Evolutionary conservation across 2,329 filamentous ascomycete species (phyloP), one percentile per base, ranked within the genome.

Genomic region (Colletotrichum nymphaeae): DNA sequence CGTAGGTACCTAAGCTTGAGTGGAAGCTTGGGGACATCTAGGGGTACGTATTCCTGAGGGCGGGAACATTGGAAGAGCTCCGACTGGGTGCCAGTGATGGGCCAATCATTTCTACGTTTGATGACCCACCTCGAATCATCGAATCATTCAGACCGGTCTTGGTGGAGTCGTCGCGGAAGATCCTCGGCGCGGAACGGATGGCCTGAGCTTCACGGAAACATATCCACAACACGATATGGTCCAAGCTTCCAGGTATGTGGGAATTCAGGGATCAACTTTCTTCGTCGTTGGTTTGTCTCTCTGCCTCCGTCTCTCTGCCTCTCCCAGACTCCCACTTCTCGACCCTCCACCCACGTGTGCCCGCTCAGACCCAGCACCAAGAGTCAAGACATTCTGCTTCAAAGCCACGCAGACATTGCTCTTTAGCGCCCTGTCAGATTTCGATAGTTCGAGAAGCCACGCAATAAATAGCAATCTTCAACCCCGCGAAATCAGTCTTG

Each of bases 381-480:
- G 1, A 42, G 14, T 42, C 42, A 49, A 8, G 12, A 60, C 26
- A 55, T 49, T 49, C 42, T 69, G 42, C 32, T 24, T 35, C 42
- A 11, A 22, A 63, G 42, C 22, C 49, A 46, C 30, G 24, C 37
- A 53, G 57, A 24, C 52, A 63, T 16, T 28, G 16, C 35, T 53
- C 37, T 22, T 19, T 60, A 73, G 59, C 60, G 58, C 24, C 60
- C 63, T 28, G 55, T 65, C 59, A 65, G 35, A 30, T 32, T 37
- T 42, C 70, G 32, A 60, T 73, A 59, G 55, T 63, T 32, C 19
- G 26, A n/a, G 37, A 42, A 60, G 59, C 59, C 67, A 49, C 55
- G 35, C 42, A 37, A 55, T n/a, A 32, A 9, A 56, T 16, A 22
- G 26, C 32, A 42, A 46, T 55, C 22, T 28, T 69, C 55, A 49